A percentile compares a stretch with the other conserved stretches of the same genome.
Conservation (phyloP, 2,329 filamentous ascomycete species). For the Monosporascus cannonballus region DNA sequence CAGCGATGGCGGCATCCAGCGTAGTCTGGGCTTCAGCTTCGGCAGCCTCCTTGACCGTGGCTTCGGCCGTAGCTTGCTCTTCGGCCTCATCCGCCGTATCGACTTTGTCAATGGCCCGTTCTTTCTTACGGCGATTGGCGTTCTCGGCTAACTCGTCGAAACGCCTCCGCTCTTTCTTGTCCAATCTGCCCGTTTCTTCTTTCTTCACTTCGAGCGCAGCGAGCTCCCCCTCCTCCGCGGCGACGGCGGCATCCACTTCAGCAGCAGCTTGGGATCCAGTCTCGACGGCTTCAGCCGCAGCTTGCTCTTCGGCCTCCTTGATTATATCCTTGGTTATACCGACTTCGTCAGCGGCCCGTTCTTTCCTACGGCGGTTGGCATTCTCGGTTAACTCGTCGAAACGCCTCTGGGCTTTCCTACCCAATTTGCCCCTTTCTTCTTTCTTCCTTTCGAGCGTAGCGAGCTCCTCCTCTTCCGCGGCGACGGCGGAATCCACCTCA, state of each 20-base stretch:
- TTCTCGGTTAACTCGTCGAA: constrained; percentile 22
- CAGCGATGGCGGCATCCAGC: background rate
- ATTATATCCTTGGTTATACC: constrained; percentile 23
- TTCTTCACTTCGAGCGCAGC: constrained; percentile 17
- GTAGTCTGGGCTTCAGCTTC: constrained; percentile 7
- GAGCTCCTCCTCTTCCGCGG: background rate
- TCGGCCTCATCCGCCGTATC: constrained; percentile 24
- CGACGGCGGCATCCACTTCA: constrained; percentile 8
- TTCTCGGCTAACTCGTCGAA: constrained; percentile 22
- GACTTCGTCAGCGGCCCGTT: constrained; percentile 30
- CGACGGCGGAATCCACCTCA: constrained; percentile 10
- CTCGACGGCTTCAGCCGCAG: constrained; percentile 13
- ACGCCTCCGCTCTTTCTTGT: constrained; percentile 27
- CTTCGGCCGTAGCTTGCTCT: background rate
- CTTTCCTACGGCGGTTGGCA: constrained; percentile 22
- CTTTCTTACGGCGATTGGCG: constrained; percentile 23
- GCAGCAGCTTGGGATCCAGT: constrained; percentile 10
- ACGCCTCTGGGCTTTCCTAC: constrained; percentile 27
- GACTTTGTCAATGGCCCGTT: constrained; percentile 30
- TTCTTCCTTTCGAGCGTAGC: constrained; percentile 16
- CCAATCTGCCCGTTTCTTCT: constrained; percentile 30
- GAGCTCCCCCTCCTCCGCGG: background rate
- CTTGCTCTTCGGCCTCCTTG: background rate
- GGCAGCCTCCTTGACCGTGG: too few species aligned
- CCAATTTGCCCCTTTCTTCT: constrained; percentile 31